Base-by-base conservation (phyloP, 192 early-diverging fungal species). In the Dissophora globulifera region DNA sequence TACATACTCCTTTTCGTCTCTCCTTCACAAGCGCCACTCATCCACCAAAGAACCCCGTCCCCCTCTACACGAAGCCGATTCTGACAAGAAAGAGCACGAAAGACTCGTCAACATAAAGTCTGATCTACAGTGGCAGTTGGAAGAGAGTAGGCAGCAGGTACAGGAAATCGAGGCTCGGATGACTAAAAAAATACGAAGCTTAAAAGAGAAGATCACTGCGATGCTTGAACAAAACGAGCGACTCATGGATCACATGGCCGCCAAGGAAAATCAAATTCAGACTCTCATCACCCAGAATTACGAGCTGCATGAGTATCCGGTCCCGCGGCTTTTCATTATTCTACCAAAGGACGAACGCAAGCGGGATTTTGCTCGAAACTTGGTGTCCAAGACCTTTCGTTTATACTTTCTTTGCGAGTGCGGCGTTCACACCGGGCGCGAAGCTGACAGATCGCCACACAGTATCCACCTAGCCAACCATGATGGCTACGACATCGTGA, bases 391-490 rank as follows among this genome's bases (percentile, higher is more conserved):
- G 17, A 15, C 23, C 4, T 56, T 41, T 41, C 54, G 54, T 4
- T 23, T 56, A 11, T 56, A 23, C 54, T 56, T 56, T n/a, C 10
- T 59, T 10, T 47, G 57, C 29, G 45, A 59, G 42, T 59, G 57
- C n/a, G 57, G 57, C 0, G 20, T 2, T 13, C 57, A 59, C 17
- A 59, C 57, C 7, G 30, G 2, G 42, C 10, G 7, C 0, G 3
- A 7, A 0, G 29, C 6, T 4, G 9, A 17, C 26, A 59, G 32
- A 4, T 7, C 20, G 3, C 26, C 27, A 16, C 57, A 59, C 29
- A 3, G 12, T 11, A 22, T 52, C 8, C 50, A 52, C 26, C 25
- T 52, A 11, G 50, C 50, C 25, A 52, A 52, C 11, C 57, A 59
- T 29, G 57, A 59, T 13, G 57, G 57, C 9, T 59, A 59, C 8